phyloP scores from a whole-genome alignment of 208 protist genomes.

The Leishmania braziliensis region DNA sequence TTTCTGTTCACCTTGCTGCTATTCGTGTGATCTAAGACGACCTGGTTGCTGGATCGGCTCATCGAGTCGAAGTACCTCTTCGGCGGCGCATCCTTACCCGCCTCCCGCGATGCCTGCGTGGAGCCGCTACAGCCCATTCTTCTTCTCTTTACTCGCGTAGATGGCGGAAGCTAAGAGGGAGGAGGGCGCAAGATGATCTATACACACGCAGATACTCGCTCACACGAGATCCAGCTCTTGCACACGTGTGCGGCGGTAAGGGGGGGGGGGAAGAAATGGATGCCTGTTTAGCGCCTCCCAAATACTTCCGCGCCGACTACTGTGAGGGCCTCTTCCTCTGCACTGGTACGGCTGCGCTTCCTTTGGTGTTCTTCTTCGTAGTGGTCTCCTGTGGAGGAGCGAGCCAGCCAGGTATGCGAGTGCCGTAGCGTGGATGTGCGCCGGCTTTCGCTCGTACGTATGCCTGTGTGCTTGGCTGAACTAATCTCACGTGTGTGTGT shows the following conservation, averaged over 20 bases:
- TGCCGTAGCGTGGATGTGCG: neutral
- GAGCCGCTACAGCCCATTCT: constrained; percentile 10
- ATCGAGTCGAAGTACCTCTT: neutral
- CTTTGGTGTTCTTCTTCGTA: neutral
- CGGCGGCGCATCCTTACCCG: neutral
- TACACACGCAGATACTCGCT: neutral
- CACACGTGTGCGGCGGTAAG: too few relatives aligned
- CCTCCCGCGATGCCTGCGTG: neutral
- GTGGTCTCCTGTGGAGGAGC: neutral
- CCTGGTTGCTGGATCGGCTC: neutral
- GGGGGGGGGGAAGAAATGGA: neutral
- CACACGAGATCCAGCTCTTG: neutral
- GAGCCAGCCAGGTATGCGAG: neutral
- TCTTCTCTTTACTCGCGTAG: neutral
- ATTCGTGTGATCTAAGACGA: neutral
- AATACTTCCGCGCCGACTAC: too few relatives aligned
- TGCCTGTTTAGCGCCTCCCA: neutral
- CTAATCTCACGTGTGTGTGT: neutral
- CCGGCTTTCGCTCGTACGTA: neutral
- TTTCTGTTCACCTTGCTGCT: neutral
- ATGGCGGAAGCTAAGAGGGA: neutral
- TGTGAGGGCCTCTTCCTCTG: too few relatives aligned
- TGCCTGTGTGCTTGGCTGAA: neutral
- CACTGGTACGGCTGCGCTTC: neutral
- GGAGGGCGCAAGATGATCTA: neutral